Base-by-base conservation (phyloP, 1,284 basidiomycete species). In the Omphalotus olearius region DNA sequence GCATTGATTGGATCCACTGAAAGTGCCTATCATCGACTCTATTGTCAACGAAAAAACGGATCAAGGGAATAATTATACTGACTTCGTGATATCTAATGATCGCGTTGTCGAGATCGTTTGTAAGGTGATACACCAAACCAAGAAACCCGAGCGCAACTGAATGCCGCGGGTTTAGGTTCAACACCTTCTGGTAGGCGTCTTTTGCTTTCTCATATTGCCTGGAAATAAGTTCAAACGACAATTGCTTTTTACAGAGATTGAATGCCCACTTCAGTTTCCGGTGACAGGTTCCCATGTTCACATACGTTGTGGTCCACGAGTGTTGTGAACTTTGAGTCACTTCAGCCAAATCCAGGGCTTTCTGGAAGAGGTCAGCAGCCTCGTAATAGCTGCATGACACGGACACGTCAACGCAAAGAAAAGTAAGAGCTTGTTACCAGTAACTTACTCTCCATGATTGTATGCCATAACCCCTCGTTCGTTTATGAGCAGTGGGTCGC, bases 391-490 rank as follows among this genome's bases (percentile, higher is more conserved):
- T 90, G 56, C n/a, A 25, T 41, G 16, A 35, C 47, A 50, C 47
- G 18, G 17, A 51, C 28, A 50, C 51, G 40, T 43, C 30, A 37
- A 47, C 23, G 47, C 16, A 28, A 50, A 33, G 57, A 23, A 38
- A 53, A n/a, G 37, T 20, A 45, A 47, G 41, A 13, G 7, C 41
- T 41, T 37, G 25, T 9, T 2, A 10, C 13, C 2, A 33, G 7
- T 9, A 2, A 79, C 88, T 66, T 63, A 93, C 90, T 90, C 75
- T 66, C 83, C 85, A 48, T 85, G 85, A 62, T 91, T 90, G 69
- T 89, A 98, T 3, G 88, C 86, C 72, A 97, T 90, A 0, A 98
- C 93, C 2, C 94, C 97, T 4, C 90, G 75, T 70, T 99, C 97
- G 64, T 99, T 98, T 47, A 88, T 75, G 30, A 98, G 72, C 48